phyloP scores from a whole-genome alignment of 768 basidiomycete species.

The Boletus eberwhitei region DNA sequence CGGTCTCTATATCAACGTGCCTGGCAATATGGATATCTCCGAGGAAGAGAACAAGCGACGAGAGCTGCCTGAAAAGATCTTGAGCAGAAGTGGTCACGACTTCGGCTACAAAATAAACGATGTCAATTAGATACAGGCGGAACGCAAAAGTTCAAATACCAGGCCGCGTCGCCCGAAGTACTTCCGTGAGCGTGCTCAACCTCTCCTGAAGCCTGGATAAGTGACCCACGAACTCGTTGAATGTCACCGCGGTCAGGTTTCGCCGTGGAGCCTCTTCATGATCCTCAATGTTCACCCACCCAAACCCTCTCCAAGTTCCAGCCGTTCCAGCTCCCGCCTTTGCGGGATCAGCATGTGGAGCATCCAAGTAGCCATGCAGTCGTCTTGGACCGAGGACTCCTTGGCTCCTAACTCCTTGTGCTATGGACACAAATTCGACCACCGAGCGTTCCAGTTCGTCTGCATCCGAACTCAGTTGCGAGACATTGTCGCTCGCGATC shows the following conservation, averaged over 20 bases:
- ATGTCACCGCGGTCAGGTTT: slow-evolving; percentile 26
- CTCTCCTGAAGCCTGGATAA: slow-evolving; percentile 29
- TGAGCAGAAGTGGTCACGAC: slow-evolving; percentile 29
- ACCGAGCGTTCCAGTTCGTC: slow-evolving; percentile 71
- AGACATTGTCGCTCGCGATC: slow-evolving; percentile 19
- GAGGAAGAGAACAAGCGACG: slow-evolving; percentile 39
- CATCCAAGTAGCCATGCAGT: slow-evolving; percentile 36
- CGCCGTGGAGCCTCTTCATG: slow-evolving; percentile 30
- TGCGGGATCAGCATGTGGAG: slow-evolving; percentile 37
- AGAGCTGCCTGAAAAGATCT: slow-evolving; percentile 36
- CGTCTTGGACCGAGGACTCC: slow-evolving; percentile 31
- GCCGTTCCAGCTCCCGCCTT: slow-evolving; percentile 49
- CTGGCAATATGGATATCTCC: slow-evolving; percentile 51
- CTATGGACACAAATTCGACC: slow-evolving; percentile 61
- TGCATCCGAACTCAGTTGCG: slow-evolving; percentile 66
- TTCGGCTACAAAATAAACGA: slow-evolving; percentile 14
- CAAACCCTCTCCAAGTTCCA: slow-evolving; percentile 53
- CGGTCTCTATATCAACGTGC: slow-evolving; percentile 49
- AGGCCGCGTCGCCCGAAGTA: slow-evolving; percentile 15
- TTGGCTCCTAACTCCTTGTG: slow-evolving; percentile 40
- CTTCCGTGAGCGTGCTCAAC: slow-evolving; percentile 20
- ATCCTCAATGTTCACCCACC: slow-evolving; percentile 41
- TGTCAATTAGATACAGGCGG: not conserved
- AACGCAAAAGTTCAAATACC: slow-evolving; percentile 13
- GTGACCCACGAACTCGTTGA: slow-evolving; percentile 33